Conservation (phyloP, 164 flowering plant genomes). For the Magnolia sinica region DNA sequence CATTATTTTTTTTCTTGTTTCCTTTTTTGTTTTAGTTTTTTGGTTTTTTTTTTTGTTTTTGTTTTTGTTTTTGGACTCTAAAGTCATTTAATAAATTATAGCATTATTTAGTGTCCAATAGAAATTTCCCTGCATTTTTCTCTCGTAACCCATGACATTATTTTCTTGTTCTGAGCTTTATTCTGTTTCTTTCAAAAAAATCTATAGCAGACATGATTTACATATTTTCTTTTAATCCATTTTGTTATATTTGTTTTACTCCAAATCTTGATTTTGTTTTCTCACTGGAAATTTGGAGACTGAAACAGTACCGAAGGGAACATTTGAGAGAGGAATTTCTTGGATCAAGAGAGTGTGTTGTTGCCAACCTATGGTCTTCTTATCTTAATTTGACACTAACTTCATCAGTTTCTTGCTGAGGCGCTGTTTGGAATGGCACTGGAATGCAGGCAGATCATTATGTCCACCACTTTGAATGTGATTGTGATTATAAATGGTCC, state of each 20-base stretch:
- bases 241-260: constrained; percentile 1
- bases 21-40: too few relatives aligned
- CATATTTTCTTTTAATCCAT: neutral
- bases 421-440: neutral
- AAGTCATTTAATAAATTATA: too few relatives aligned
- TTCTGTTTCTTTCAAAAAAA: neutral
- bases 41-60: too few relatives aligned
- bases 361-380: constrained; percentile 34
- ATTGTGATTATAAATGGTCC: neutral
- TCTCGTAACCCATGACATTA: neutral
- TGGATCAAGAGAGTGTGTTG: constrained; percentile 34
- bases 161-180: neutral
- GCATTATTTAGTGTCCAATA: too few relatives aligned
- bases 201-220: neutral
- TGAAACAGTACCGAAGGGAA: constrained; percentile 19
- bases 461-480: neutral
- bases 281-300: constrained; percentile 19
- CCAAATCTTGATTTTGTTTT: constrained; percentile 9
- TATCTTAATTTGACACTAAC: neutral
- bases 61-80: too few relatives aligned
- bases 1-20: too few relatives aligned
- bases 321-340: constrained; percentile 1
- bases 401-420: neutral
- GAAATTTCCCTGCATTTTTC: neutral
- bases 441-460: neutral